Evolutionary conservation across 208 protist species (phyloP), one percentile per base, ranked within the genome.

Genomic region (Leishmania turanica): DNA sequence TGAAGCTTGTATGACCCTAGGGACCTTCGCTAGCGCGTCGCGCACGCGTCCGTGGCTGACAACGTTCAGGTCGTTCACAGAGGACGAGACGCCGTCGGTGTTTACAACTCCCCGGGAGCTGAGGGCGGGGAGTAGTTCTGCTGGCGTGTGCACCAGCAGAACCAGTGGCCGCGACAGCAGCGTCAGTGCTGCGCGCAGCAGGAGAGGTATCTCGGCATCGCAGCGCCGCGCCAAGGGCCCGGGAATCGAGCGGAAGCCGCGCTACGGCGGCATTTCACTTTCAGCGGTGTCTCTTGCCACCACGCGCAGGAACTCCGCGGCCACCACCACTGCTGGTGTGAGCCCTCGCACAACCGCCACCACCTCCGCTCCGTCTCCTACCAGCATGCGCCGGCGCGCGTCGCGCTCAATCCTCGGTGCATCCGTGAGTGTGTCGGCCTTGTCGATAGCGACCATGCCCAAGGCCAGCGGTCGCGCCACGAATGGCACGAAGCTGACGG

Each of bases 341-440:
- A 56, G n/a, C 64, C 31, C 47, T n/a, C 60, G 42, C 40, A 68
- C 13, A 15, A 15, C 37, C 60, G 37, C 21, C 24, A 8, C 40
- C 15, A 54, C 75, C 51, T 64, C 21, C 8, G 42, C 60, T 17
- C 42, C 42, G 27, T 34, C 37, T n/a, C 54, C 64, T 24, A 47
- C 62, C 65, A 75, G 27, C 27, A 58, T n/a, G 27, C 82, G 71
- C 27, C 70, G 77, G 31, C 82, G 53, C 15, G 31, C 53, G 62
- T 71, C 82, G 21, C 77, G 82, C 21, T 85, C 82, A 7, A 75
- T 64, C 5, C 53, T 81, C 37, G 82, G 77, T 2, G 77, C 81
- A 60, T 85, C 81, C 1, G 69, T 80, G 47, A 85, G 82, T 62
- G 77, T 81, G 8, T 81, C 82, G 47, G 77, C 77, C 27, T 73